A percentile compares a stretch with the other conserved stretches of the same genome.
phyloP scores from a whole-genome alignment of 345 rosid species.

The Dipteronia sinensis region DNA sequence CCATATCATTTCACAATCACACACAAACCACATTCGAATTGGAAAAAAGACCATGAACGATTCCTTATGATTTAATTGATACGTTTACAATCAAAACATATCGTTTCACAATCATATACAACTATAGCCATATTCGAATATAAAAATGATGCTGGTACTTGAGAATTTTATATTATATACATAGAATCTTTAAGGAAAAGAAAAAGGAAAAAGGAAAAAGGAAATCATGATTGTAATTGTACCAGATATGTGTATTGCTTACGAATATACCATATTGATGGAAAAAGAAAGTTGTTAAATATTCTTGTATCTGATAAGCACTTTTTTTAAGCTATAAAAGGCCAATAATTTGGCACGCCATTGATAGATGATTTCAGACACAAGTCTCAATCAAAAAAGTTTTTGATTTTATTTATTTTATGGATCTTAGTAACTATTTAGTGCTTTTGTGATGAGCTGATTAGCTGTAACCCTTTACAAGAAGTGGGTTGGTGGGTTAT shows the following conservation, averaged over 20 bases:
- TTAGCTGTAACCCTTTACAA: constrained; percentile 8
- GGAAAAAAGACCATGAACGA: no score
- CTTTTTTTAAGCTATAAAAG: background rate
- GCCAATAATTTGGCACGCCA: background rate
- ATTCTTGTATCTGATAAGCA: constrained; percentile 4
- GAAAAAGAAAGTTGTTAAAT: background rate
- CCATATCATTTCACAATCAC: background rate
- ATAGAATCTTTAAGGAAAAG: background rate
- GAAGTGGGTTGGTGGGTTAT: background rate
- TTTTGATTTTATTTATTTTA: background rate
- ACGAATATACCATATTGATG: background rate
- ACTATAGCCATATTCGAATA: no score
- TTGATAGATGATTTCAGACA: background rate
- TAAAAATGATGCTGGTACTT: background rate
- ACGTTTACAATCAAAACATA: no score
- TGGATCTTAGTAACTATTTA: background rate
- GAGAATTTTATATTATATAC: background rate
- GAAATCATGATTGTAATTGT: background rate
- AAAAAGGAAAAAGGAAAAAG: no score
- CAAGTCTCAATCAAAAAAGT: background rate
- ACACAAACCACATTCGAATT: background rate
- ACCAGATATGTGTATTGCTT: background rate
- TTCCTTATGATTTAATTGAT: no score
- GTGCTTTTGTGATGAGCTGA: background rate
- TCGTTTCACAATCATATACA: no score